Base-by-base conservation (phyloP, 1,284 basidiomycete genomes). In the Agroathelia rolfsii region DNA sequence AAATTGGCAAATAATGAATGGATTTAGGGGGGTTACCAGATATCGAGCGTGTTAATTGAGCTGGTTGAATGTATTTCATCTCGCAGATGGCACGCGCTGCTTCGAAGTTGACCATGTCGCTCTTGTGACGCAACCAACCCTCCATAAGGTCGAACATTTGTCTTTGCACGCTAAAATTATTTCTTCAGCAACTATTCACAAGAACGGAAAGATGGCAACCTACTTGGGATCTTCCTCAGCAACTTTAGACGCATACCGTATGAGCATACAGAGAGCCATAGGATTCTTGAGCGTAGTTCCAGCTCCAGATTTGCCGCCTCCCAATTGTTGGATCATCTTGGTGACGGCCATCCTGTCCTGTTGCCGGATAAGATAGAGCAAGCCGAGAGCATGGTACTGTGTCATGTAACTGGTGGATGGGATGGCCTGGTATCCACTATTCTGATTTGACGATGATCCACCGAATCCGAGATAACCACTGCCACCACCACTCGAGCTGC, bases 51-150 rank as follows among this genome's bases (percentile, higher is more conserved):
- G 80, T 78, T 34, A 98, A 66, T 47, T 97, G 89, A 14, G 72
- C 58, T 9, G 78, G 53, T 16, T 78, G 72, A 16, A 93, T 79
- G 44, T 79, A 77, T 55, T 78, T 84, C 83, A 96, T 88, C 56
- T 96, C 93, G 55, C 93, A 97, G 43, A 99, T 94, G 12, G 83
- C 93, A 33, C 94, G 80, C 4, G 95, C 95, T 18, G 94, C 95
- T 58, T 99, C 95, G 48, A 94, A 89, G 63, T 97, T 98, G 55
- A 99, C 95, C 95, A 97, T 98, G 58, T 99, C 95, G 52, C 90
- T 94, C 70, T 98, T 99, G 63, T 99, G 95, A 40, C 93, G 78
- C 39, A 98, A 67, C 78, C 93, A 94, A 25, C 86, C 82, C 55
- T 98, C 95, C 33, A 98, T 69, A 28, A 96, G 73, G 48, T 97